Evolutionary conservation across 257 asterid genomes (phyloP).

Genomic region (Echium plantagineum): DNA sequence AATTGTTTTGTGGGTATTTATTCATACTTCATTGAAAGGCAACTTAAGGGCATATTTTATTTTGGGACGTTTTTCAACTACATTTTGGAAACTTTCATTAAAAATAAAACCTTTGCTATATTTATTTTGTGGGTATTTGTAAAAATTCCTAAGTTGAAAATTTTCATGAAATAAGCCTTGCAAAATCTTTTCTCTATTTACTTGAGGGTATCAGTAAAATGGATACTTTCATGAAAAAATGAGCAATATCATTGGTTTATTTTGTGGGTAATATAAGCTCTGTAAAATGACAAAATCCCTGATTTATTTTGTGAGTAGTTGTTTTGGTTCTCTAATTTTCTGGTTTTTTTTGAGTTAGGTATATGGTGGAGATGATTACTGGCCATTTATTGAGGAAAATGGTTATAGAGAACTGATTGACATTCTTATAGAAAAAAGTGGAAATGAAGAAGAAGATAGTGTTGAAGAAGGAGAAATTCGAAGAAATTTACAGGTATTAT

Average conservation of each 20-base stretch:
- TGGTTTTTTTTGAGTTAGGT: constrained; percentile 7
- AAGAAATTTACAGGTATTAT: constrained; percentile 10
- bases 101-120: neutral
- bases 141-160: neutral
- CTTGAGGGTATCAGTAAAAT: no score
- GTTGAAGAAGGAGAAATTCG: neutral
- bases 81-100: neutral
- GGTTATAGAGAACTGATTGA: constrained; percentile 20
- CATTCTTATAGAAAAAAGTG: constrained; percentile 16
- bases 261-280: no score
- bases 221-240: no score
- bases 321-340: neutral
- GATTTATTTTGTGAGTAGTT: neutral
- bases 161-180: no score
- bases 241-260: no score
- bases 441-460: neutral
- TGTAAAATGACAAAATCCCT: no score
- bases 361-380: constrained; percentile 22
- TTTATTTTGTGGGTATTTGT: neutral
- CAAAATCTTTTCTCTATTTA: no score
- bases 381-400: constrained; percentile 25
- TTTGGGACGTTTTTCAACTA: no score
- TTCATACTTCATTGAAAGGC: neutral
- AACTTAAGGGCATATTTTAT: no score
- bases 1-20: neutral